Evolutionary conservation across 306 rosid species (phyloP).

Genomic region (Albizia julibrissin): DNA sequence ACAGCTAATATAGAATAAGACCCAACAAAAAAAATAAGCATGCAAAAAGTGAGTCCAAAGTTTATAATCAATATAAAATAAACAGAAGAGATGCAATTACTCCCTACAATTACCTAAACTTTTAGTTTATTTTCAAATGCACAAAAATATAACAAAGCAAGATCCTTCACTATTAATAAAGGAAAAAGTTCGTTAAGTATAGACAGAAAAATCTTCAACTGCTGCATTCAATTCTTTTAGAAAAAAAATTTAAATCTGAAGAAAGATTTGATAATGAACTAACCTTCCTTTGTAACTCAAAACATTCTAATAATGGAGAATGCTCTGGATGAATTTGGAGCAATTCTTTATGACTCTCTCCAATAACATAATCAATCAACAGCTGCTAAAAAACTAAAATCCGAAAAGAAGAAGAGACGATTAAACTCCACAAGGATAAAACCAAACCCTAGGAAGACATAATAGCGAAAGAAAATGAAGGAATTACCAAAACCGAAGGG

Average conservation of each 20-base stretch:
- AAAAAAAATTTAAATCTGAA: background rate
- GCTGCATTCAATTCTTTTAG: no score
- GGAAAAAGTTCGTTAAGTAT: background rate
- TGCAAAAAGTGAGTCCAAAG: no score
- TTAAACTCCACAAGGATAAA: constrained; percentile 22
- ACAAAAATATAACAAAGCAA: background rate
- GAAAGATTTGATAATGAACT: constrained; percentile 22
- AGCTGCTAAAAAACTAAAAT: constrained; percentile 80
- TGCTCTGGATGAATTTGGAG: constrained; percentile 69
- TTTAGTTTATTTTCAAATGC: background rate
- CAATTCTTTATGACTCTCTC: constrained; percentile 68
- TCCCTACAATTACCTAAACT: no score
- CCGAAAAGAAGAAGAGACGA: background rate
- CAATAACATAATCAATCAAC: constrained; percentile 88
- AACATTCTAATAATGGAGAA: constrained; percentile 90
- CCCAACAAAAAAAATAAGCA: no score
- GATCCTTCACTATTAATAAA: background rate
- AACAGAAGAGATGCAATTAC: no score
- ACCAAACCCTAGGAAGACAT: constrained; percentile 47
- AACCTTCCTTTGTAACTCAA: constrained; percentile 92
- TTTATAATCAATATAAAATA: no score
- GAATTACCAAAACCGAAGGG: no score
- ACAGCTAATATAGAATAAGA: no score
- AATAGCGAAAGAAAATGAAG: no score
- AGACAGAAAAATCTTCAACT: constrained; percentile 11